Percentiles rank a stretch among this genome's conserved stretches.
Conservation (phyloP, 2,329 filamentous ascomycete species). For the Talaromyces atroroseus region DNA sequence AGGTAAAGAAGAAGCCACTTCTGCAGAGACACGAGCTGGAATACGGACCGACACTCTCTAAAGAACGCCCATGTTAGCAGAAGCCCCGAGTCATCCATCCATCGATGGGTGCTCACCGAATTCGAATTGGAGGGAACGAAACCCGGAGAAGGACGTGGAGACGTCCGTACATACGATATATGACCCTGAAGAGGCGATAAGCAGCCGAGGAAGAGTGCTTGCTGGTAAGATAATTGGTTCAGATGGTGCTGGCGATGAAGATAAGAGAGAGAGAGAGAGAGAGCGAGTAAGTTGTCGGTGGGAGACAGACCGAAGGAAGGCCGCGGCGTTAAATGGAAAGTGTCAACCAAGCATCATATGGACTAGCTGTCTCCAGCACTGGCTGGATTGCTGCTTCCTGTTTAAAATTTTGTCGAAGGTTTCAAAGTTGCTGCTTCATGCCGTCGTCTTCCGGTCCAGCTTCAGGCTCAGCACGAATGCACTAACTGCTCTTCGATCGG, state of each 20-base stretch:
- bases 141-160: slow-evolving; percentile 11
- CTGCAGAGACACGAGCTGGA: slow-evolving; percentile 8
- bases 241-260: neutral
- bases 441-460: neutral
- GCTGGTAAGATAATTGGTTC: neutral
- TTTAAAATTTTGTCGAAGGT: neutral
- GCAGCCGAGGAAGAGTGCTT: neutral
- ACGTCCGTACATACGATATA: slow-evolving; percentile 11
- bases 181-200: neutral
- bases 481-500: neutral
- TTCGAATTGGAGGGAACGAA: slow-evolving; percentile 6
- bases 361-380: neutral
- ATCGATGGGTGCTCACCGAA: neutral
- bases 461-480: neutral
- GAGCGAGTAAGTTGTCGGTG: neutral
- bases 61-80: neutral
- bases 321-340: neutral
- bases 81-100: neutral
- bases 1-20: slow-evolving; percentile 12
- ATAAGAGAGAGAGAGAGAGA: neutral
- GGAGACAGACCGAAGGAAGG: neutral
- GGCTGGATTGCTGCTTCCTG: neutral
- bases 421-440: neutral
- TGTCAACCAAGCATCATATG: neutral
- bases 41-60: neutral